Base-by-base conservation (phyloP, 805 yeast species). In the Wickerhamiella spandovensis region DNA sequence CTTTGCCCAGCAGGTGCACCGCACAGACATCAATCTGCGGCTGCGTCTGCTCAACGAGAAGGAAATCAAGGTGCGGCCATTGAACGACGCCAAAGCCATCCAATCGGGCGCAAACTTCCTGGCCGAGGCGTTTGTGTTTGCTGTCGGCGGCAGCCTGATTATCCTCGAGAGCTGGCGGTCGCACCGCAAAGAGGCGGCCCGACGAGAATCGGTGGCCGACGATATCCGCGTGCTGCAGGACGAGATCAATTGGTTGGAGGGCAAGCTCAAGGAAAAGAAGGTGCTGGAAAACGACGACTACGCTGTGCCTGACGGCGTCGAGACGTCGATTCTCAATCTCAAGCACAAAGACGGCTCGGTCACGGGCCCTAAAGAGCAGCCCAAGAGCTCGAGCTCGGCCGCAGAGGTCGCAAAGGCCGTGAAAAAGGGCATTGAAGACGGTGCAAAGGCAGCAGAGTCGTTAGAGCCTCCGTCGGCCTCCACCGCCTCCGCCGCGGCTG, bases 81-180 rank as follows among this genome's bases (percentile, higher is more conserved):
- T 86, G 62, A 85, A 84, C 62, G 95, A 85, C 56, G 77, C 79
- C 12, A 81, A 78, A 59, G 95, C 95, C 37, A 75, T 87, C 43
- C 92, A 86, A 52, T 78, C 73, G 52, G 95, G 95, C 1, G 92
- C 95, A 43, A 82, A 74, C 51, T 78, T 85, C 61, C 66, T 86
- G 12, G 81, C 90, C 44, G 95, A 86, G 62, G 63, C 79, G 30
- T 82, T 86, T 59, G 78, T 86, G 18, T 86, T 87, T 56, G 56
- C 81, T 24, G 90, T 87, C 22, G 95, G 92, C 1, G 92, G 94
- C 5, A 73, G 81, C 1, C 72, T 84, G 49, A 79, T 87, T 10
- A 60, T 86, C 12, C 84, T 74, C 61, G 95, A 87, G 62, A 75
- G 84, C 24, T 71, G 74, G 58, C 72, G 90, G 57, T 77, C 83